Percentiles rank a stretch among this genome's conserved stretches.
Conservation (phyloP, 1,284 basidiomycete species). For the Naganishia cerealis region DNA sequence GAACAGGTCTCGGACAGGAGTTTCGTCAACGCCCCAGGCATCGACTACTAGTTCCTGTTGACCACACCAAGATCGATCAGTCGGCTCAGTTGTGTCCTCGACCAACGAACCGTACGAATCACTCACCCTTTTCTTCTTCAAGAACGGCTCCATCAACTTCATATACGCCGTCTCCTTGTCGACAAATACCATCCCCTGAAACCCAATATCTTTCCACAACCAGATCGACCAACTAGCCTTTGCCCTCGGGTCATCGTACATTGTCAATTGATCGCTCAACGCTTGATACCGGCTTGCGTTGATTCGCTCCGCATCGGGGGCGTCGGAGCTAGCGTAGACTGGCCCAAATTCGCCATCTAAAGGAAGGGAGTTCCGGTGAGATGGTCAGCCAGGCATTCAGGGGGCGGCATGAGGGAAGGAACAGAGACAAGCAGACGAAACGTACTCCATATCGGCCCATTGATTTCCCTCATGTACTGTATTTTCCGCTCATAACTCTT, state of each 20-base stretch:
- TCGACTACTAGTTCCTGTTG: slow-evolving; percentile 62
- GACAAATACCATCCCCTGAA: slow-evolving; percentile 66
- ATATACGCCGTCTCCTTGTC: slow-evolving; percentile 69
- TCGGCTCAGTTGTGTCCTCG: neutral
- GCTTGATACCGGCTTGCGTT: slow-evolving; percentile 68
- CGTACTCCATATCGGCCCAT: slow-evolving; percentile 31
- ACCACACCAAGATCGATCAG: neutral
- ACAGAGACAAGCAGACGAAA: too few relatives aligned
- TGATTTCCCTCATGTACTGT: slow-evolving; percentile 25
- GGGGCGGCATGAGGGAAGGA: too few relatives aligned
- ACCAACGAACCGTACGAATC: too few relatives aligned
- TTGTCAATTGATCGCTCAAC: slow-evolving; percentile 68
- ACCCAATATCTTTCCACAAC: slow-evolving; percentile 65
- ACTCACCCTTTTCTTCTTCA: slow-evolving; percentile 60
- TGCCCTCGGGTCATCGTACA: slow-evolving; percentile 69
- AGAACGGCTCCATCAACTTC: slow-evolving; percentile 63
- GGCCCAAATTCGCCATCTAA: slow-evolving; percentile 66
- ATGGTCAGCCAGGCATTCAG: too few relatives aligned
- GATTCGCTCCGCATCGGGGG: slow-evolving; percentile 59
- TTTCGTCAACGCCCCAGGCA: slow-evolving; percentile 61
- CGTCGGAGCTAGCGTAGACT: slow-evolving; percentile 45
- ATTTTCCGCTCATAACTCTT: slow-evolving; percentile 52
- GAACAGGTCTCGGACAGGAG: slow-evolving; percentile 60
- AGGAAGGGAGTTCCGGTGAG: too few relatives aligned
- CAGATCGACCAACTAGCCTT: slow-evolving; percentile 73